Conservation (phyloP, 257 asterid species). For the Salvia hispanica region DNA sequence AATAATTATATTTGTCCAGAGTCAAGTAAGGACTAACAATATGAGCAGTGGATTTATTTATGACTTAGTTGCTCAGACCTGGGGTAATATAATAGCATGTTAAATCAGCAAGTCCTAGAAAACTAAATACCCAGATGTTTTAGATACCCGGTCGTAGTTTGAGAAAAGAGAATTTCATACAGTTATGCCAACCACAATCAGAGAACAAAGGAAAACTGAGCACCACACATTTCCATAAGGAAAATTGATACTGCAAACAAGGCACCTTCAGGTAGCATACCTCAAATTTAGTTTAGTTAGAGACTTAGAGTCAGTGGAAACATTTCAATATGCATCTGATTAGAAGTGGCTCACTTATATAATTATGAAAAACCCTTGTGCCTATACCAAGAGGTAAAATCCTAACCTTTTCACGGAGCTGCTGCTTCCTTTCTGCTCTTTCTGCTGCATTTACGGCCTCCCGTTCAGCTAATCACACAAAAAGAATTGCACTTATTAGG, state of each 20-base stretch:
- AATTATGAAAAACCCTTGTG: slow-evolving; percentile 12
- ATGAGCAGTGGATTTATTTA: not conserved
- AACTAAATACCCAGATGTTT: not conserved
- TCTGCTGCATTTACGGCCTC: slow-evolving; percentile 79
- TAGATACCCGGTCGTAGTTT: not conserved
- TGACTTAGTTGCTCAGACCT: too few relatives aligned
- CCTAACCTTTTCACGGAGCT: slow-evolving; percentile 72
- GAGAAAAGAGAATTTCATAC: not conserved
- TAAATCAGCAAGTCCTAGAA: not conserved
- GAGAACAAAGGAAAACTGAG: not conserved
- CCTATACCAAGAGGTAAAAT: slow-evolving; percentile 15
- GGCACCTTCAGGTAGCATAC: not conserved
- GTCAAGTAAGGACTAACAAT: not conserved
- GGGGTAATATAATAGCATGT: not conserved
- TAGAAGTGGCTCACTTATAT: slow-evolving; percentile 6
- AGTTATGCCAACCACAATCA: not conserved
- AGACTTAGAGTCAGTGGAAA: not conserved
- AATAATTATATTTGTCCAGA: not conserved
- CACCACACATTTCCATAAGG: not conserved
- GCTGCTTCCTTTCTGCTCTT: slow-evolving; percentile 74
- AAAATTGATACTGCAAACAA: not conserved
- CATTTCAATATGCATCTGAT: slow-evolving; percentile 1
- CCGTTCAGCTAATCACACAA: slow-evolving; percentile 63
- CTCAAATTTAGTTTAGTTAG: not conserved
- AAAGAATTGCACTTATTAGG: too few relatives aligned